Evolutionary conservation across 139 green algal species (phyloP).

Genomic region (Auxenochlorella pyrenoidosa): DNA sequence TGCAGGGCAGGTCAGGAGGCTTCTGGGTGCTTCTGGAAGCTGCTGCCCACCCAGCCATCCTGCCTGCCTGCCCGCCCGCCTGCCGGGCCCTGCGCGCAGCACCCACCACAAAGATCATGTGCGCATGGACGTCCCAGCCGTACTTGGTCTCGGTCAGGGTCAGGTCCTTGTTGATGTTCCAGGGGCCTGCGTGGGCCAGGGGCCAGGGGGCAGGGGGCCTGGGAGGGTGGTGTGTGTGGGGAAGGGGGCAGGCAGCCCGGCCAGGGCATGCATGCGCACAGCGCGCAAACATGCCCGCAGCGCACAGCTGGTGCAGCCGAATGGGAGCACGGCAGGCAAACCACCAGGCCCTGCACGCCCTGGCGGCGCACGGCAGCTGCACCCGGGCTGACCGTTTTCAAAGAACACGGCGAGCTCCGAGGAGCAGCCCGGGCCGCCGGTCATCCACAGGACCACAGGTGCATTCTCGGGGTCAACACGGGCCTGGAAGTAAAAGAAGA

Average conservation of each 20-base stretch:
- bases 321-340: not conserved
- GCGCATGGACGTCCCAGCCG: constrained; percentile 71
- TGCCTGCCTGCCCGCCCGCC: not conserved
- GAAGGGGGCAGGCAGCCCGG: not conserved
- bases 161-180: constrained; percentile 73
- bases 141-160: constrained; percentile 73
- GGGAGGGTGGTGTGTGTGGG: not conserved
- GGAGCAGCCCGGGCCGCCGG: constrained; percentile 93
- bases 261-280: no score
- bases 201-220: not conserved
- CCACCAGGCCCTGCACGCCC: no score
- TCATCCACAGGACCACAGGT: constrained; percentile 74
- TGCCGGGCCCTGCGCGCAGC: not conserved
- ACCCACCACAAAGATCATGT: constrained; percentile 74
- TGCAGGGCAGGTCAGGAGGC: no score
- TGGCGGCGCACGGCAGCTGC: not conserved
- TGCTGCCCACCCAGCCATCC: not conserved
- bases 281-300: not conserved
- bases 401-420: constrained; percentile 92
- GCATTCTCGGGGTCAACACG: constrained; percentile 44
- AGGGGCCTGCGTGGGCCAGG: constrained; percentile 69
- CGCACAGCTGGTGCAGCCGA: not conserved
- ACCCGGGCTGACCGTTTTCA: constrained; percentile 41
- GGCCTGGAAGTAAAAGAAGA: constrained; percentile 91
- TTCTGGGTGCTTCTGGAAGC: no score